Conservation (phyloP, 2,329 filamentous ascomycete species). For the Beauveria brongniartii region DNA sequence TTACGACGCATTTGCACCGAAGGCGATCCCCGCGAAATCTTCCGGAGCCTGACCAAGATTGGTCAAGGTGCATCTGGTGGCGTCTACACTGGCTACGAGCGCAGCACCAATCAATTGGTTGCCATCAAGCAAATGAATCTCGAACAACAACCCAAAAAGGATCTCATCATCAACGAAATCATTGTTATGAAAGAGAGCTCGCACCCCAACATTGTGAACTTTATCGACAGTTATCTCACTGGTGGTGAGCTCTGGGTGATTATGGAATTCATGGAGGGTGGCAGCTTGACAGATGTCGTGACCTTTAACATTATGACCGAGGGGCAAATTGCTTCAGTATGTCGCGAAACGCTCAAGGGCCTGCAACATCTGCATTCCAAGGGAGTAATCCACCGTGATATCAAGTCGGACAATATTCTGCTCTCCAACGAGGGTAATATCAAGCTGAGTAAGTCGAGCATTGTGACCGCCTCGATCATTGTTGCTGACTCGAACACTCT, state of each 20-base stretch:
- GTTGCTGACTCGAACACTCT: conserved; percentile 34
- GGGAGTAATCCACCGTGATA: conserved; percentile 95
- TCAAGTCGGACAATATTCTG: conserved; percentile 98
- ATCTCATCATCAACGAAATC: conserved; percentile 98
- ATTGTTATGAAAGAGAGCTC: conserved; percentile 98
- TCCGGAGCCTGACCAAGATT: conserved; percentile 85
- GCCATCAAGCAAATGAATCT: conserved; percentile 99
- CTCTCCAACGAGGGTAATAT: conserved; percentile 91
- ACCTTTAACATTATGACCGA: conserved; percentile 99
- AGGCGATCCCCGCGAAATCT: conserved; percentile 81
- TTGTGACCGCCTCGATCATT: neutral
- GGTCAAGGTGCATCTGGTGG: conserved; percentile 95
- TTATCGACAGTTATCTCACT: conserved; percentile 92
- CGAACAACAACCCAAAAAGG: conserved; percentile 97
- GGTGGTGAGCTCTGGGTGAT: conserved; percentile 93
- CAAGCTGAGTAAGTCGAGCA: conserved; percentile 73
- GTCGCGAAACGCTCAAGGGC: conserved; percentile 83
- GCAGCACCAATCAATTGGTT: conserved; percentile 75
- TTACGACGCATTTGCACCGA: conserved; percentile 85
- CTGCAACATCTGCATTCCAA: conserved; percentile 95
- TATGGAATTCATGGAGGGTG: conserved; percentile 99
- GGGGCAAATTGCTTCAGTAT: conserved; percentile 92
- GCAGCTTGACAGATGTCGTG: conserved; percentile 93
- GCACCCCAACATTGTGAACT: conserved; percentile 98
- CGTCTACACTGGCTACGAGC: conserved; percentile 85